phyloP scores from a whole-genome alignment of 192 early-diverging fungal genomes.

The Glomus cerebriforme region DNA sequence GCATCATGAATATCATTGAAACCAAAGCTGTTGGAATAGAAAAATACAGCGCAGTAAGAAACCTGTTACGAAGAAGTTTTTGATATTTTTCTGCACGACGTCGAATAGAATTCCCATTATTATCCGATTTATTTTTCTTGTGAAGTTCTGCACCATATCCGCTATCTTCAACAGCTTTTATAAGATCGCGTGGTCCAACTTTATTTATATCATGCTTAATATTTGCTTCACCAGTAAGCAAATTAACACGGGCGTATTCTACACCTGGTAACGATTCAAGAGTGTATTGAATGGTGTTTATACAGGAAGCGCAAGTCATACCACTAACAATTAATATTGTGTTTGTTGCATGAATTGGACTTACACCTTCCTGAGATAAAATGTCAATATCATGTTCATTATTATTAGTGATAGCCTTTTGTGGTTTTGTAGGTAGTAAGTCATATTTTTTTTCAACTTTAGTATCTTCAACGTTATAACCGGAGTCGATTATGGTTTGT shows the following conservation, averaged over 20 bases:
- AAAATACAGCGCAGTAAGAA: slow-evolving; percentile 59
- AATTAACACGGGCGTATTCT: slow-evolving; percentile 51
- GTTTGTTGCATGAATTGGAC: slow-evolving; percentile 37
- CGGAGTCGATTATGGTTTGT: slow-evolving; percentile 67
- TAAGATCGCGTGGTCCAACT: slow-evolving; percentile 65
- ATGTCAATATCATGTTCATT: slow-evolving; percentile 46
- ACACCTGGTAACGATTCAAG: slow-evolving; percentile 47
- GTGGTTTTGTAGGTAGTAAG: neutral
- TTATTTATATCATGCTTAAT: slow-evolving; percentile 53
- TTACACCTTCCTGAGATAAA: slow-evolving; percentile 19
- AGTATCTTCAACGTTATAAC: slow-evolving; percentile 66
- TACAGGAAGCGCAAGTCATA: slow-evolving; percentile 89
- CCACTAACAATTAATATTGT: slow-evolving; percentile 59
- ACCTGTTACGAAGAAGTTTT: slow-evolving; percentile 35
- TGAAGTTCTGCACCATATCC: slow-evolving; percentile 59
- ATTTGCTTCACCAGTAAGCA: slow-evolving; percentile 49
- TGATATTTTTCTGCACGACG: slow-evolving; percentile 51
- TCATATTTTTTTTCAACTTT: slow-evolving; percentile 5
- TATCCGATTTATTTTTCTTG: slow-evolving; percentile 33
- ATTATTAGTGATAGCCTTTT: slow-evolving; percentile 39
- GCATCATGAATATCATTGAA: slow-evolving; percentile 75
- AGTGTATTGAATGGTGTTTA: slow-evolving; percentile 63
- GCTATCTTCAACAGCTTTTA: slow-evolving; percentile 58
- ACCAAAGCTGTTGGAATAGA: slow-evolving; percentile 70
- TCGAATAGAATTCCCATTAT: slow-evolving; percentile 42